Percentiles rank a stretch among this genome's conserved stretches.
Conservation (phyloP, 345 rosid genomes). For the Rhodamnia argentea region DNA sequence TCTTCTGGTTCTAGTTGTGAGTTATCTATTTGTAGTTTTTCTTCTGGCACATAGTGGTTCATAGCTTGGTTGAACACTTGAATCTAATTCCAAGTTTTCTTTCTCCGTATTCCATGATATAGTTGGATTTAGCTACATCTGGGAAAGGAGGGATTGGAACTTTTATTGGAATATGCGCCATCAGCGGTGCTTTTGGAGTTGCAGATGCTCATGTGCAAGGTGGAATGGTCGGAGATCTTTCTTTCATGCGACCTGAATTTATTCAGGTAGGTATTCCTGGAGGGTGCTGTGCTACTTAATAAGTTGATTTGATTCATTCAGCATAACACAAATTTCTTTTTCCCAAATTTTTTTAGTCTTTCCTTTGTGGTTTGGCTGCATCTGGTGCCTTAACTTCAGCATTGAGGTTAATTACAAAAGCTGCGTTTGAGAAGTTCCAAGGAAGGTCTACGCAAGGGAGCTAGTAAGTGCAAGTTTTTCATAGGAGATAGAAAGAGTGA, state of each 20-base stretch:
- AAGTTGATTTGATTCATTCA: not conserved
- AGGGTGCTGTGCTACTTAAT: not conserved
- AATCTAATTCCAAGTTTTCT: not conserved
- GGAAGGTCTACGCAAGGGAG: constrained; percentile 76
- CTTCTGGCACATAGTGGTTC: not conserved
- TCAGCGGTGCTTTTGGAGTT: constrained; percentile 57
- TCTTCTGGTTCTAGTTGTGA: constrained; percentile 60
- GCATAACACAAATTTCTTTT: not conserved
- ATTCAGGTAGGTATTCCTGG: constrained; percentile 41
- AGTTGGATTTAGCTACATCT: constrained; percentile 75
- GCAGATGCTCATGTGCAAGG: constrained; percentile 90
- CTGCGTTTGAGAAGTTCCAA: constrained; percentile 50
- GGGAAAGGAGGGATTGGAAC: constrained; percentile 72
- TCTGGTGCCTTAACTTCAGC: constrained; percentile 68
- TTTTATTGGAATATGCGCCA: constrained; percentile 51
- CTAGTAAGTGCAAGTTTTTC: constrained; percentile 32
- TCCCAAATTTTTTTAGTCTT: constrained; percentile 24
- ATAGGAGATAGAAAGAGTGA: not conserved
- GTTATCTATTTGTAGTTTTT: not conserved
- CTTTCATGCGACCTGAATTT: constrained; percentile 56
- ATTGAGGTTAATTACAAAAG: constrained; percentile 63
- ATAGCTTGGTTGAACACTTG: not conserved
- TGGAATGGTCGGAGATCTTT: constrained; percentile 86
- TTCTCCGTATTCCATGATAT: not conserved
- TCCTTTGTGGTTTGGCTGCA: constrained; percentile 57